These are phyloP conservation scores for Phyllosticta citrichinensis DNA, from an alignment of 2,329 filamentous ascomycete genomes.

Conservation along the genomic window DNA sequence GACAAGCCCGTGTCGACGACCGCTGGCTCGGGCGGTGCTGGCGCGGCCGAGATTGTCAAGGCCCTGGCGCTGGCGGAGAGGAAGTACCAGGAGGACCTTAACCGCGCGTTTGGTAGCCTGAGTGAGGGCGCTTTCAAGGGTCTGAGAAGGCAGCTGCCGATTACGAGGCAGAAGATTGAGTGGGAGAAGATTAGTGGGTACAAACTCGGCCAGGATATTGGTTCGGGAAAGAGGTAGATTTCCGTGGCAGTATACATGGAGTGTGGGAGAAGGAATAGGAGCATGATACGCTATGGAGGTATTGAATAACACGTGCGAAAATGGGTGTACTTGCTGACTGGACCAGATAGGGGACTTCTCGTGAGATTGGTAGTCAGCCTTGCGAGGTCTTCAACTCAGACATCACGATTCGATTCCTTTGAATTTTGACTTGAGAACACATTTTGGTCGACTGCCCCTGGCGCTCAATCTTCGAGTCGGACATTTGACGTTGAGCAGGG, in stretches of 20 bases:
- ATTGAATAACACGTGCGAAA: not conserved
- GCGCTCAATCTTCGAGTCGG: too few relatives aligned
- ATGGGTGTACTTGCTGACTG: not conserved
- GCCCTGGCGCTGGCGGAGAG: conserved; percentile 74
- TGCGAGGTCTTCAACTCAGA: too few relatives aligned
- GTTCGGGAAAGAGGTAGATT: conserved; percentile 12
- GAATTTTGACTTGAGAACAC: too few relatives aligned
- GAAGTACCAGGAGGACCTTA: conserved; percentile 93
- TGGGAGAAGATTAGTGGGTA: conserved; percentile 98
- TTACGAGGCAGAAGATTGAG: conserved; percentile 97
- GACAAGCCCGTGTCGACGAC: conserved; percentile 57
- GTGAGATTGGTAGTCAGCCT: too few relatives aligned
- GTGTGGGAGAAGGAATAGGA: not conserved
- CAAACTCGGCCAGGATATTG: conserved; percentile 43
- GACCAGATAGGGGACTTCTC: too few relatives aligned
- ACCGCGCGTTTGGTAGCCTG: conserved; percentile 75
- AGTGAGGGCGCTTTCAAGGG: conserved; percentile 95
- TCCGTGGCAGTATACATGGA: not conserved
- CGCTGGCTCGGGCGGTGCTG: conserved; percentile 46
- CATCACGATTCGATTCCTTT: too few relatives aligned
- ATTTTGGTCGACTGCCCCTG: too few relatives aligned
- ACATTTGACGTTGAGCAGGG: too few relatives aligned
- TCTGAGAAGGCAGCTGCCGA: conserved; percentile 81
- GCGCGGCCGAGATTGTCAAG: conserved; percentile 59
- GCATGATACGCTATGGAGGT: not conserved